These are phyloP conservation scores for Gastrolobium bilobum DNA, from an alignment of 306 rosid genomes.

Conservation along the genomic window DNA sequence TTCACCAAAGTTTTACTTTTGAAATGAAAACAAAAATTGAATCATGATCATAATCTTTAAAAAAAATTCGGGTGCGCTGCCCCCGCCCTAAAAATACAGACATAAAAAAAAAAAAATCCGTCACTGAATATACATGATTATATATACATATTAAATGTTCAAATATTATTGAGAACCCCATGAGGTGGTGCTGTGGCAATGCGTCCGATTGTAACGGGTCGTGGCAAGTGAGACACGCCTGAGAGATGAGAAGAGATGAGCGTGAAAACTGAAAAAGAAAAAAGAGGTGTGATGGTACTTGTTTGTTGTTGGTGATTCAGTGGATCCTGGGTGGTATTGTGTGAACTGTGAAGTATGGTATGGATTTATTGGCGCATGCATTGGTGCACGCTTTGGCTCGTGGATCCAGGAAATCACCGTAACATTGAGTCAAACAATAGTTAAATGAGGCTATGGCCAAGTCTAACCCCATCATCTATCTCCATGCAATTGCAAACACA, in stretches of 20 bases:
- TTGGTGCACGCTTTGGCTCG: conserved; percentile 56
- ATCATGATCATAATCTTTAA: too few relatives aligned
- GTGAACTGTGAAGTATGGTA: background rate
- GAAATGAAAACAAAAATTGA: too few relatives aligned
- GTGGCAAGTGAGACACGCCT: conserved; percentile 40
- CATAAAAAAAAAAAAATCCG: too few relatives aligned
- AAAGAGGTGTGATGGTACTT: background rate
- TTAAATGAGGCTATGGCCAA: conserved; percentile 3
- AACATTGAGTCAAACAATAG: conserved; percentile 29
- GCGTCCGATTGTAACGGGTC: conserved; percentile 38
- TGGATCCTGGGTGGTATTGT: too few relatives aligned
- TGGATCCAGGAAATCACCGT: conserved; percentile 22
- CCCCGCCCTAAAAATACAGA: too few relatives aligned
- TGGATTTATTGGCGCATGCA: conserved; percentile 52
- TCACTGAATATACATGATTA: too few relatives aligned
- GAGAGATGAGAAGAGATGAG: background rate
- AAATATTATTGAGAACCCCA: background rate
- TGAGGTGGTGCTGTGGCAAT: background rate
- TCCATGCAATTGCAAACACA: conserved; percentile 31
- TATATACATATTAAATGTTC: too few relatives aligned
- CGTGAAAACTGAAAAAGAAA: conserved; percentile 40
- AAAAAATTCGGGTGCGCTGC: too few relatives aligned
- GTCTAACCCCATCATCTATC: background rate
- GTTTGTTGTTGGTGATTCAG: background rate
- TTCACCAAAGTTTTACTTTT: too few relatives aligned